phyloP scores from a whole-genome alignment of 2,329 filamentous ascomycete genomes.

The Ophiobolus disseminans region DNA sequence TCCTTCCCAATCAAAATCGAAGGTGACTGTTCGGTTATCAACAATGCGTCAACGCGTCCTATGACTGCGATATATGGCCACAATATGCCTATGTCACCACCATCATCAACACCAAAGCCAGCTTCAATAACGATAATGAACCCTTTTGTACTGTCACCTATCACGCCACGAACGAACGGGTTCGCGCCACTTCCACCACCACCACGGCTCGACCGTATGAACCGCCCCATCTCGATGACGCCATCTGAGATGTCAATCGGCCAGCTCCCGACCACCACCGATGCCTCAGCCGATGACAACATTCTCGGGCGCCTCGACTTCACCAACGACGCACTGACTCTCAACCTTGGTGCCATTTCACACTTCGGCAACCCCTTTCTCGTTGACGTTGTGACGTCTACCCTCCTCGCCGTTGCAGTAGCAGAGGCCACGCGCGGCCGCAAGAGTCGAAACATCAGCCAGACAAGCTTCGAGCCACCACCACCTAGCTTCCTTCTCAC shows the following conservation, averaged over 20 bases:
- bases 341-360: slow-evolving; percentile 55
- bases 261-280: slow-evolving; percentile 45
- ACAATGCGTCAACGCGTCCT: slow-evolving; percentile 46
- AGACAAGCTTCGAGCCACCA: slow-evolving; percentile 42
- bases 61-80: slow-evolving; percentile 50
- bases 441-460: slow-evolving; percentile 21
- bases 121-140: slow-evolving; percentile 48
- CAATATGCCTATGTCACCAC: slow-evolving; percentile 47
- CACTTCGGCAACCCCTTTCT: slow-evolving; percentile 55
- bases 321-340: slow-evolving; percentile 48
- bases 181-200: slow-evolving; percentile 42
- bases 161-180: slow-evolving; percentile 39
- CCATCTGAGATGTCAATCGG: slow-evolving; percentile 43
- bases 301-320: slow-evolving; percentile 56
- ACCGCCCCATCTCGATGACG: slow-evolving; percentile 40
- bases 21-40: slow-evolving; percentile 50
- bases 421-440: slow-evolving; percentile 51
- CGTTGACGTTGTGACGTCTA: slow-evolving; percentile 53
- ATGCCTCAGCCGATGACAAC: slow-evolving; percentile 45
- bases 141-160: slow-evolving; percentile 48
- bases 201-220: slow-evolving; percentile 27
- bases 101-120: slow-evolving; percentile 34
- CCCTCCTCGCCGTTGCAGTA: slow-evolving; percentile 54
- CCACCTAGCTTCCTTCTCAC: slow-evolving; percentile 34
- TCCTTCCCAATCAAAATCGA: slow-evolving; percentile 52